These are phyloP conservation scores for Mycena haematopus DNA, from an alignment of 768 basidiomycete genomes.

Conservation along the genomic window DNA sequence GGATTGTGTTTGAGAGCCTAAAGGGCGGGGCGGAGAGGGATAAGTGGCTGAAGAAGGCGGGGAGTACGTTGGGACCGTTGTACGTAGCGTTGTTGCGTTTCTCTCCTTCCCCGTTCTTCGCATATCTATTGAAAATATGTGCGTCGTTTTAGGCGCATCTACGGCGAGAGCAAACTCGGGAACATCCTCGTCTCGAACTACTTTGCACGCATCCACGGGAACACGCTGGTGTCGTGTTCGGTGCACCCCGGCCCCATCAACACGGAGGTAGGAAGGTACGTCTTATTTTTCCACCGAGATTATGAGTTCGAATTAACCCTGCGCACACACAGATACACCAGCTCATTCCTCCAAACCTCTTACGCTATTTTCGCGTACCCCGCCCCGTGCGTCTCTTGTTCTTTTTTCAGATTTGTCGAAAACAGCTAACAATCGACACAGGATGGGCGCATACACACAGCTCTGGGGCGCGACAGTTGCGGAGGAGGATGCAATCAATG, in stretches of 20 bases:
- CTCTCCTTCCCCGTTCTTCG: no score
- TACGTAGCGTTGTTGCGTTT: no score
- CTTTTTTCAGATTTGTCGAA: neutral
- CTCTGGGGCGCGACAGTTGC: neutral
- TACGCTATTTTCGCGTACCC: neutral
- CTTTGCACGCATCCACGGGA: neutral
- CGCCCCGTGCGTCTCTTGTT: neutral
- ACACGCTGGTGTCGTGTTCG: neutral
- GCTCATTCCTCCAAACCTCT: neutral
- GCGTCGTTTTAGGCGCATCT: neutral
- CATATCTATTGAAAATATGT: neutral
- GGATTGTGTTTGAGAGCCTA: neutral
- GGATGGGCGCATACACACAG: neutral
- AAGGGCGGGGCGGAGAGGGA: neutral
- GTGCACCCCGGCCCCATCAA: neutral
- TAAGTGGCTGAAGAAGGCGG: neutral
- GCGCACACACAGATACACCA: neutral
- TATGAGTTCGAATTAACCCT: no score
- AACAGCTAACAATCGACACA: neutral
- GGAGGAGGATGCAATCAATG: neutral
- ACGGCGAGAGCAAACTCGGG: neutral
- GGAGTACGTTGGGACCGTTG: neutral
- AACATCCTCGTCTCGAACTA: neutral
- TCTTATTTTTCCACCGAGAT: no score
- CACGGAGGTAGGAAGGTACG: neutral